These are phyloP conservation scores for Globisporangium solare DNA, from an alignment of 352 stramenopile species.

Conservation along the genomic window DNA sequence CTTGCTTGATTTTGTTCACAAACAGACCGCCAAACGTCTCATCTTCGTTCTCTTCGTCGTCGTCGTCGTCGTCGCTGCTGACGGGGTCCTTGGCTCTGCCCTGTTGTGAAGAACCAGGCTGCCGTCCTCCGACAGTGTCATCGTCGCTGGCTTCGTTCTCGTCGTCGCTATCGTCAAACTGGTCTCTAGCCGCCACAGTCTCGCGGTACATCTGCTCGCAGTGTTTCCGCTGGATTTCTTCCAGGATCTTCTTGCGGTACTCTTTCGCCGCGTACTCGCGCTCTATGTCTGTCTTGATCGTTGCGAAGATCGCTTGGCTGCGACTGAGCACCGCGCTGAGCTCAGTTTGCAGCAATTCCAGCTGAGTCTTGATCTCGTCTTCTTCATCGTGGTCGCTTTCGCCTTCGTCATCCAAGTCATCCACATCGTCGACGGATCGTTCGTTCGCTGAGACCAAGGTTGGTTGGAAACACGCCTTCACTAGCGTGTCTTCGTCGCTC, in stretches of 20 bases:
- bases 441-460: conserved; percentile 36
- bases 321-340: conserved; percentile 36
- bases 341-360: conserved; percentile 40
- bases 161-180: conserved; percentile 56
- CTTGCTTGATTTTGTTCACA: conserved; percentile 72
- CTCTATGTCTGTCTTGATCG: conserved; percentile 32
- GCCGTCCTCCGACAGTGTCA: conserved; percentile 3
- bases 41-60: conserved; percentile 44
- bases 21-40: conserved; percentile 68
- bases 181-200: conserved; percentile 26
- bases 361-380: conserved; percentile 44
- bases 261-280: conserved; percentile 43
- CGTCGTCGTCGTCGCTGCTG: conserved; percentile 29
- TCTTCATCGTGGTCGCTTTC: conserved; percentile 40
- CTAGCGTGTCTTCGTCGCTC: conserved; percentile 21
- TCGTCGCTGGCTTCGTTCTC: conserved; percentile 18
- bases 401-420: conserved; percentile 34
- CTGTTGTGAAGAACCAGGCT: conserved; percentile 6
- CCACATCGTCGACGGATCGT: conserved; percentile 29
- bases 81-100: conserved; percentile 18
- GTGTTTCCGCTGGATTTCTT: conserved; percentile 49
- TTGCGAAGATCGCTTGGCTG: conserved; percentile 35
- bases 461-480: conserved; percentile 38
- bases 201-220: conserved; percentile 75
- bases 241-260: conserved; percentile 40